Percentiles rank a stretch among this genome's conserved stretches.
phyloP scores from a whole-genome alignment of 2,329 filamentous ascomycete genomes.

The Chrysosporium keratinophilum region DNA sequence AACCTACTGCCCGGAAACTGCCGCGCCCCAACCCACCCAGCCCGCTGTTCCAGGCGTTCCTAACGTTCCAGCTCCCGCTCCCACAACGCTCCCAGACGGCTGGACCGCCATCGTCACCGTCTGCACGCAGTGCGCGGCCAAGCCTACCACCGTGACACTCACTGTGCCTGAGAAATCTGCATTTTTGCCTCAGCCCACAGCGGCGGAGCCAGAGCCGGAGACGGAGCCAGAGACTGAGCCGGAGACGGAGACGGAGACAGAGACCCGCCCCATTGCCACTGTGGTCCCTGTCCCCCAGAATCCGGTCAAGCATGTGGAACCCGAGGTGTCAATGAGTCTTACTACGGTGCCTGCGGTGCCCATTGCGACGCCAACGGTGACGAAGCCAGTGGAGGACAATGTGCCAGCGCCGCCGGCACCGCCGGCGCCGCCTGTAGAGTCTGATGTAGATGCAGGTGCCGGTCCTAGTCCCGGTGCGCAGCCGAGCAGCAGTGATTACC shows the following conservation, averaged over 20 bases:
- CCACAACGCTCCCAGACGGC: constrained; percentile 21
- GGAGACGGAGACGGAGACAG: background rate
- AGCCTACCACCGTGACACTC: constrained; percentile 31
- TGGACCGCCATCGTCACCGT: constrained; percentile 35
- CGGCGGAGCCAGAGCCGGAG: background rate
- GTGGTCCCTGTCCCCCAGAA: background rate
- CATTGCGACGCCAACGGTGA: background rate
- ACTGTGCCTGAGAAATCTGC: constrained; percentile 20
- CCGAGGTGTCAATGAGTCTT: background rate
- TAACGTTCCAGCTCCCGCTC: constrained; percentile 14
- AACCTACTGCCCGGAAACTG: constrained; percentile 28
- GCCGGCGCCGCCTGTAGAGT: background rate
- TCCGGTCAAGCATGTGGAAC: background rate
- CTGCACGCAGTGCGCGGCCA: constrained; percentile 31
- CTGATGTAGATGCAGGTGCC: background rate
- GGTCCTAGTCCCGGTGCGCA: background rate
- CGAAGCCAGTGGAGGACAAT: background rate
- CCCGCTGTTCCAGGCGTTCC: constrained; percentile 19
- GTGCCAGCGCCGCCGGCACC: background rate
- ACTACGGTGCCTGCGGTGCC: background rate
- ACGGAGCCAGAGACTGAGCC: too few species aligned
- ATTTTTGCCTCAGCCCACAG: background rate
- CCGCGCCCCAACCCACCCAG: constrained; percentile 23
- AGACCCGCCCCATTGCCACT: background rate
- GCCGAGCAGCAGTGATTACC: background rate